Conservation (phyloP, 2,329 filamentous ascomycete genomes). For the Stagonosporopsis tanaceti region DNA sequence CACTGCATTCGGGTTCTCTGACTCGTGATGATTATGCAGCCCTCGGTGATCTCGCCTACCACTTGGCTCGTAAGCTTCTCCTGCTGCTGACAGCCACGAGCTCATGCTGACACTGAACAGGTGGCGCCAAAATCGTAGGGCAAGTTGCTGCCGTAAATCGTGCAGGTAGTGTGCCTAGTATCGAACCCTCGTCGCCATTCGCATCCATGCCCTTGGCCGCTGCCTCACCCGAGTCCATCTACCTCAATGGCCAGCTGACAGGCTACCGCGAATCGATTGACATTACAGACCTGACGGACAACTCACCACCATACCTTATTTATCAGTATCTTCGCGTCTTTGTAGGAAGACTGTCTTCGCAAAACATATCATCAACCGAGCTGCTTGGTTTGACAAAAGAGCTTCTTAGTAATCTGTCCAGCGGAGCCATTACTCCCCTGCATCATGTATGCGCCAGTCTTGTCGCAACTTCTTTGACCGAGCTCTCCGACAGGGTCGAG, state of each 20-base stretch:
- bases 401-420: slow-evolving; percentile 38
- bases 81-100: not conserved
- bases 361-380: slow-evolving; percentile 34
- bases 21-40: slow-evolving; percentile 44
- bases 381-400: slow-evolving; percentile 39
- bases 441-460: slow-evolving; percentile 49
- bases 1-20: slow-evolving; percentile 39
- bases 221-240: slow-evolving; percentile 37
- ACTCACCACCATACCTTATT: slow-evolving; percentile 45
- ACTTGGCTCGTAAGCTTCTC: slow-evolving; percentile 45
- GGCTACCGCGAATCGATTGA: slow-evolving; percentile 45
- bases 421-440: slow-evolving; percentile 41
- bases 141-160: slow-evolving; percentile 41
- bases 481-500: slow-evolving; percentile 46
- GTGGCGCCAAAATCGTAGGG: slow-evolving; percentile 43
- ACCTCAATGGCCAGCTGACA: slow-evolving; percentile 41
- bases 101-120: slow-evolving; percentile 27
- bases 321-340: slow-evolving; percentile 48
- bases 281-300: slow-evolving; percentile 36
- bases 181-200: slow-evolving; percentile 41
- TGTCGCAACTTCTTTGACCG: slow-evolving; percentile 45
- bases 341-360: slow-evolving; percentile 39
- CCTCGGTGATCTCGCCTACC: slow-evolving; percentile 45
- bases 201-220: slow-evolving; percentile 36
- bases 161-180: slow-evolving; percentile 39